A percentile compares a stretch with the other conserved stretches of the same genome.
These are phyloP conservation scores for Selenicereus undatus DNA, from an alignment of 148 eudicot genomes.

Conservation along the genomic window DNA sequence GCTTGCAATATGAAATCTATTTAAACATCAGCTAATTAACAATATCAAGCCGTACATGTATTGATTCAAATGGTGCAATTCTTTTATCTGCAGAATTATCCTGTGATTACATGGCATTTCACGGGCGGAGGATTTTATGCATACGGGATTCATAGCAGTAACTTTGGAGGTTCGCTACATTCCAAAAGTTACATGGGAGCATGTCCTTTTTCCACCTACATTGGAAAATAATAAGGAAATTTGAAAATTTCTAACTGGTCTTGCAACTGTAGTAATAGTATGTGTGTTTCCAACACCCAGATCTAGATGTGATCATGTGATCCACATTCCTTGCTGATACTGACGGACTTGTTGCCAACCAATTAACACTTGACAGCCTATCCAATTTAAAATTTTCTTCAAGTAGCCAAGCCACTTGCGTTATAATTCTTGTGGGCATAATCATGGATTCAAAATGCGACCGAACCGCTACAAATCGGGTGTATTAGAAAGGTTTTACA, in stretches of 20 bases:
- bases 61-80: too few relatives aligned
- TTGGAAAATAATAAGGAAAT: not conserved
- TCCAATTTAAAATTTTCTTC: too few relatives aligned
- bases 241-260: not conserved
- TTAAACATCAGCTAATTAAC: too few relatives aligned
- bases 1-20: too few relatives aligned
- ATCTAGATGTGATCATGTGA: not conserved
- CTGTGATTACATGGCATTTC: not conserved
- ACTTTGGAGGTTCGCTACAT: not conserved
- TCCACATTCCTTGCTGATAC: slow-evolving; percentile 17
- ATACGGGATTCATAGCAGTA: not conserved
- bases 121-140: not conserved
- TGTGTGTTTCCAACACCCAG: not conserved
- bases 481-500: too few relatives aligned
- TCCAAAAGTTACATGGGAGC: not conserved
- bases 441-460: too few relatives aligned
- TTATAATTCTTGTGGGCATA: slow-evolving; percentile 2
- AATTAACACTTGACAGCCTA: not conserved
- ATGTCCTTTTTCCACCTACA: not conserved
- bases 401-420: not conserved
- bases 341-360: slow-evolving; percentile 6
- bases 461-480: too few relatives aligned
- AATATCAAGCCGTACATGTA: too few relatives aligned
- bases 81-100: not conserved
- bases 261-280: too few relatives aligned